phyloP scores from a whole-genome alignment of 2,329 filamentous ascomycete genomes.

The Torrubiella hemipterigena region DNA sequence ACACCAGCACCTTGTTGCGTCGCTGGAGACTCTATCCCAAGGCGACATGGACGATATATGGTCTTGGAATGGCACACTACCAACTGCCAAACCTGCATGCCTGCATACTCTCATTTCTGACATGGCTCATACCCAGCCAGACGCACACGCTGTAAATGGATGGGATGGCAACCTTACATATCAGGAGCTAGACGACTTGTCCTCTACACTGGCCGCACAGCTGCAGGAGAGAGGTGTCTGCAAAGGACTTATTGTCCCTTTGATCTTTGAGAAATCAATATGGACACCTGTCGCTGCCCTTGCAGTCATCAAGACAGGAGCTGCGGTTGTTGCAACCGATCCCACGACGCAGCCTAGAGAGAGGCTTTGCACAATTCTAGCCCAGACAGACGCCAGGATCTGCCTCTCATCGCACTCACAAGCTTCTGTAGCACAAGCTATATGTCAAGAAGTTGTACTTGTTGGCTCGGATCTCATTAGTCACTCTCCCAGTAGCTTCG shows the following conservation, averaged over 20 bases:
- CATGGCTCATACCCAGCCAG: not conserved
- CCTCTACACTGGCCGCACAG: not conserved
- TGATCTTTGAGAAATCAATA: constrained; percentile 2
- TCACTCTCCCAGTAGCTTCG: no score
- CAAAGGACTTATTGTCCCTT: not conserved
- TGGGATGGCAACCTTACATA: constrained; percentile 3
- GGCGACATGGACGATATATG: no score
- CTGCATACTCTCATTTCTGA: constrained; percentile 1
- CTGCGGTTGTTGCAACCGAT: not conserved
- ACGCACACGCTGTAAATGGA: not conserved
- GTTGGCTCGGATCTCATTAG: no score
- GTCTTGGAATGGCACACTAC: no score
- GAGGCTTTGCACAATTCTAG: not conserved
- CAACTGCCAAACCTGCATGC: no score
- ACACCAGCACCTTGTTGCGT: no score
- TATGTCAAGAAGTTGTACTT: no score
- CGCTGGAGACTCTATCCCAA: no score
- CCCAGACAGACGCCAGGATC: not conserved
- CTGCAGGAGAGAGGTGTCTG: not conserved
- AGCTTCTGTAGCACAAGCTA: no score
- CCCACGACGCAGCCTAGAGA: not conserved
- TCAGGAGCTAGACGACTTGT: constrained; percentile 1
- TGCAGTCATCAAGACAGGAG: constrained; percentile 2
- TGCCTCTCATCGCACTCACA: no score
- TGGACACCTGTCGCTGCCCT: constrained; percentile 1